Base-by-base conservation (phyloP, 805 yeast species). In the Ogataea allantospora region DNA sequence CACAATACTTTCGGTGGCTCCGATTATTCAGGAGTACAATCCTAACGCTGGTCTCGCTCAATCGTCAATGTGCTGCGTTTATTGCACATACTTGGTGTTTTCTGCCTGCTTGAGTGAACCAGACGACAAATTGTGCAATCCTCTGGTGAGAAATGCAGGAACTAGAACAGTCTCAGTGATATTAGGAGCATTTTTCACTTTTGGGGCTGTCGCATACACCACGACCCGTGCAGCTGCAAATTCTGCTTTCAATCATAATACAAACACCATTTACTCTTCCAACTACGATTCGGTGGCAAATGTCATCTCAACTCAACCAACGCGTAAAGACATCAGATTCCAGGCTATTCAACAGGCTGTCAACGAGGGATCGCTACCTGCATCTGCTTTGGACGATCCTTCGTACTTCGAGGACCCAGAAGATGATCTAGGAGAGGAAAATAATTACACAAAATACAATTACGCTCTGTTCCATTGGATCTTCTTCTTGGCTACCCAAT, bases 1-100 rank as follows among this genome's bases (percentile, higher is more conserved):
- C 2, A 78, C 96, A 0, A 74, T 66, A 0, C 59, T 88, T 40
- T 85, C 96, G 0, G 73, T 95, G 27, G 77, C 84, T 52, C 95
- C 95, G 25, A 74, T 73, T 17, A 81, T 93, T 14, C 98, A 93
- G 62, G 97, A 88, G 57, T 78, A 75, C 54, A 95, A 95, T 61
- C 95, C 98, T 5, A 86, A 84, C 50, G 95, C 96, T 2, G 99
- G 99, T 2, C 68, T 93, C 33, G 97, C 99, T 3, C 99, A 93
- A 66, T 75, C 95, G 8, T 88, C 96, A 11, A 89, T 95, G 89
- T 98, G 95, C 24, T 81, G 91, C 9, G 74, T 88, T 15, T 93
- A 93, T 63, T 88, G 98, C 62, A 84, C 97, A 0, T 93, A 93
- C 57, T 67, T 93, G 51, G 80, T 88, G 2, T 77, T 93, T 69